A percentile compares a stretch with the other conserved stretches of the same genome.
Evolutionary conservation across 768 basidiomycete genomes (phyloP).

Genomic region (Cantharellus anzutake): DNA sequence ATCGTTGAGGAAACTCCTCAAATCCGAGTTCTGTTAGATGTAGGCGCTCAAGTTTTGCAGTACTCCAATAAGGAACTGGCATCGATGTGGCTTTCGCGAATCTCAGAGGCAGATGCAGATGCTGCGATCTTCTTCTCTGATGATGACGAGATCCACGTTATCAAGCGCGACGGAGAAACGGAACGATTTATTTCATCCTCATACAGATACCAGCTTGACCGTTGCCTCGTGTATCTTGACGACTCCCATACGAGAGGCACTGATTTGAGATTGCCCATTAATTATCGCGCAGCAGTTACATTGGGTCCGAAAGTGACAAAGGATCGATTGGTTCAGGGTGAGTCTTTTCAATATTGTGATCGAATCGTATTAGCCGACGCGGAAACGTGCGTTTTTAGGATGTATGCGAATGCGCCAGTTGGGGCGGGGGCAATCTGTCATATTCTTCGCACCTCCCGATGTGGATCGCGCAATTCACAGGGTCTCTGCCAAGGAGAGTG

Average conservation of each 20-base stretch:
- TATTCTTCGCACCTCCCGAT: slow-evolving; percentile 29
- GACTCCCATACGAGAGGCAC: slow-evolving; percentile 3
- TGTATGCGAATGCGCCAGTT: slow-evolving; percentile 37
- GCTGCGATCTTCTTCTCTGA: slow-evolving; percentile 1
- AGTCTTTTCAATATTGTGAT: slow-evolving; percentile 4
- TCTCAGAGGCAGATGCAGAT: background rate
- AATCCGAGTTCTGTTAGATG: slow-evolving; percentile 1
- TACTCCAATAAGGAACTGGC: background rate
- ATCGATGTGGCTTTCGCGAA: background rate
- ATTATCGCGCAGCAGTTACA: background rate
- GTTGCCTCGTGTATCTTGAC: slow-evolving; percentile 3
- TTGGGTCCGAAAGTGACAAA: slow-evolving; percentile 18
- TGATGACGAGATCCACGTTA: background rate
- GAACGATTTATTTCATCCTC: background rate
- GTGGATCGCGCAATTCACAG: slow-evolving; percentile 19
- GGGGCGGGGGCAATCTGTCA: slow-evolving; percentile 27
- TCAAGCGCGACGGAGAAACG: background rate
- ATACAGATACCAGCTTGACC: background rate
- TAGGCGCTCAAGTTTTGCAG: slow-evolving; percentile 2
- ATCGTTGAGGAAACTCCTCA: background rate
- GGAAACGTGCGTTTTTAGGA: slow-evolving; percentile 15
- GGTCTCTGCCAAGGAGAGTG: background rate
- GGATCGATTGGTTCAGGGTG: slow-evolving; percentile 33
- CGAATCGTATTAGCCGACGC: background rate
- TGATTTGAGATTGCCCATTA: background rate